Conservation (phyloP, 2,329 filamentous ascomycete genomes). For the Colletotrichum sp. region DNA sequence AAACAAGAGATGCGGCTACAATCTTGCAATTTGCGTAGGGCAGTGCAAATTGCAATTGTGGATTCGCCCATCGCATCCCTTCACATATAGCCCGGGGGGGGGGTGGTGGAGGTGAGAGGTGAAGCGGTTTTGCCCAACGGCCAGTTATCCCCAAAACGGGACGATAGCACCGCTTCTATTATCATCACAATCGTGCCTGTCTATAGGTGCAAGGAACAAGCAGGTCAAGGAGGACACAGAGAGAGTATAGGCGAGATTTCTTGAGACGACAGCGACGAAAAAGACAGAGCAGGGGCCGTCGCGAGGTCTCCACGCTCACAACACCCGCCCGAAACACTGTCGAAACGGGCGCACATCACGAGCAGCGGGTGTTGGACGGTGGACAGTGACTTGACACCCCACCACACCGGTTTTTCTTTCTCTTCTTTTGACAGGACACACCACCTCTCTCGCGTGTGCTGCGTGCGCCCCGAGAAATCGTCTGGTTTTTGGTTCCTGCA, state of each 20-base stretch:
- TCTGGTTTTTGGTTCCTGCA: background rate
- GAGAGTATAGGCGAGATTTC: background rate
- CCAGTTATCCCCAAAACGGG: background rate
- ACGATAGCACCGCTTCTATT: background rate
- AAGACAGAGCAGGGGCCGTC: background rate
- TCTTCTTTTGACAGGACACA: background rate
- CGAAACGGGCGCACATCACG: conserved; percentile 11
- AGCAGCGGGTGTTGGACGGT: background rate
- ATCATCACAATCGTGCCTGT: background rate
- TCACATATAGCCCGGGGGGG: background rate
- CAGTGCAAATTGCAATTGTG: background rate
- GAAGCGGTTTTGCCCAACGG: background rate
- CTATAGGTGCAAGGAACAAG: background rate
- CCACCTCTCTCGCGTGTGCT: background rate
- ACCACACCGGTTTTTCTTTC: background rate
- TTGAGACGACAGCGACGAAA: background rate
- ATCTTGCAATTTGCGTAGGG: background rate
- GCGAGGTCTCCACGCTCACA: background rate
- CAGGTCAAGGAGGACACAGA: background rate
- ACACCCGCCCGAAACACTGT: conserved; percentile 16
- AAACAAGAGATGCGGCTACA: background rate
- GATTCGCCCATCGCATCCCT: background rate
- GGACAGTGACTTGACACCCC: background rate
- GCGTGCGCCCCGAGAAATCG: background rate
- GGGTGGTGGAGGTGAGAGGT: background rate